Percentiles rank a stretch among this genome's conserved stretches.
Evolutionary conservation across 2,329 filamentous ascomycete species (phyloP).

Genomic region (Atkinsonella texensis): DNA sequence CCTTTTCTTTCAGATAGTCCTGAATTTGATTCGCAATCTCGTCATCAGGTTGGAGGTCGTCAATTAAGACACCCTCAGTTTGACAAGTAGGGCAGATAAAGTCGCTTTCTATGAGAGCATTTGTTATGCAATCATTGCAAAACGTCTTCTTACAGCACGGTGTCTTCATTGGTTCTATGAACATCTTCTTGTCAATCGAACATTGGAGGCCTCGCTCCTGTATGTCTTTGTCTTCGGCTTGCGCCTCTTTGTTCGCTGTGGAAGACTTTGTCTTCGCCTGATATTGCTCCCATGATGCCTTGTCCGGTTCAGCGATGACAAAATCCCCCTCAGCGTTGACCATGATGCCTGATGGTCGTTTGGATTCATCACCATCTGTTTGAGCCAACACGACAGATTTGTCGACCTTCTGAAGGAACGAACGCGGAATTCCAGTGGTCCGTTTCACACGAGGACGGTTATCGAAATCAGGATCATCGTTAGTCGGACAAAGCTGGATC

Average conservation of each 20-base stretch:
- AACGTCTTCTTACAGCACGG: constrained; percentile 97
- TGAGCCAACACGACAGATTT: constrained; percentile 68
- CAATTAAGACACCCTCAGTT: constrained; percentile 82
- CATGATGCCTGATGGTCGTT: constrained; percentile 84
- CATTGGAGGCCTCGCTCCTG: constrained; percentile 84
- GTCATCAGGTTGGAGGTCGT: constrained; percentile 76
- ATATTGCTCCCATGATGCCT: constrained; percentile 92
- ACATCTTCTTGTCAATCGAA: constrained; percentile 93
- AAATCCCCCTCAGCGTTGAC: constrained; percentile 96
- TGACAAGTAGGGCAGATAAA: constrained; percentile 89
- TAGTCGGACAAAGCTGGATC: constrained; percentile 98
- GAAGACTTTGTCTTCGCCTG: constrained; percentile 89
- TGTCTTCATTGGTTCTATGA: constrained; percentile 97
- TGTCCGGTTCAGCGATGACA: constrained; percentile 91
- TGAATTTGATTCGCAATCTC: constrained; percentile 69
- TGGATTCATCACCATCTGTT: constrained; percentile 68
- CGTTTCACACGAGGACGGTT: constrained; percentile 87
- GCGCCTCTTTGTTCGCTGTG: constrained; percentile 65
- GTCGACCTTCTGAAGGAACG: constrained; percentile 90
- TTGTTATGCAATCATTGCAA: constrained; percentile 99
- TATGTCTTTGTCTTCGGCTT: constrained; percentile 72
- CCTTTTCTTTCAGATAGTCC: constrained; percentile 53
- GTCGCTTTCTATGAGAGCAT: constrained; percentile 96
- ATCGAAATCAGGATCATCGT: constrained; percentile 93
- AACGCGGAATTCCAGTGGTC: constrained; percentile 91